A percentile compares a stretch with the other conserved stretches of the same genome.
These are phyloP conservation scores for Exsudoporus floridanus DNA, from an alignment of 1,284 basidiomycete genomes.

Conservation along the genomic window DNA sequence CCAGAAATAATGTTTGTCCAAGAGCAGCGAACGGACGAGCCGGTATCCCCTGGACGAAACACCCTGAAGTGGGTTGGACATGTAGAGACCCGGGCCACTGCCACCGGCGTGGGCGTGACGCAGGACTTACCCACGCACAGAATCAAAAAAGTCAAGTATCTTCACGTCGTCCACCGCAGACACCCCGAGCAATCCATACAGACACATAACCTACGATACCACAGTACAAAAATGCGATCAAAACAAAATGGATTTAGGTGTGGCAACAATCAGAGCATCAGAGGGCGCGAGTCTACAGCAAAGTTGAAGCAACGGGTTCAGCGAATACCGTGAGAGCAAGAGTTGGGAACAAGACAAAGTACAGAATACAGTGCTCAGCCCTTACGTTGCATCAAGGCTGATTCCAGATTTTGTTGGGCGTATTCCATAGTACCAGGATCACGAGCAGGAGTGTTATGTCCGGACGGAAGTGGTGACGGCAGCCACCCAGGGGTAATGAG, in stretches of 20 bases:
- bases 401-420: conserved; percentile 28
- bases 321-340: conserved; percentile 3
- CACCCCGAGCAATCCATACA: background rate
- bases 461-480: conserved; percentile 33
- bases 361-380: conserved; percentile 14
- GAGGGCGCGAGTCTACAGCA: background rate
- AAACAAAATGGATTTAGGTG: conserved; percentile 4
- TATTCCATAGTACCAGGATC: conserved; percentile 29
- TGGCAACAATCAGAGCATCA: conserved; percentile 6
- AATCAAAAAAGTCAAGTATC: too few species aligned
- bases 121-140: background rate
- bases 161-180: too few species aligned
- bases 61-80: conserved; percentile 16
- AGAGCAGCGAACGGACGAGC: conserved; percentile 36
- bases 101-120: background rate
- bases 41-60: conserved; percentile 2
- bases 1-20: conserved; percentile 66
- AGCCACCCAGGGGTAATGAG: conserved; percentile 39
- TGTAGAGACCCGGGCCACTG: conserved; percentile 1
- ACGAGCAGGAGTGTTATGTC: conserved; percentile 31
- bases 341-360: background rate
- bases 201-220: conserved; percentile 20
- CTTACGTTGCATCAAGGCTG: conserved; percentile 31
- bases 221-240: conserved; percentile 14
- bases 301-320: background rate